Evolutionary conservation across 331 rosid species (phyloP).

Genomic region (Malus hybrid): DNA sequence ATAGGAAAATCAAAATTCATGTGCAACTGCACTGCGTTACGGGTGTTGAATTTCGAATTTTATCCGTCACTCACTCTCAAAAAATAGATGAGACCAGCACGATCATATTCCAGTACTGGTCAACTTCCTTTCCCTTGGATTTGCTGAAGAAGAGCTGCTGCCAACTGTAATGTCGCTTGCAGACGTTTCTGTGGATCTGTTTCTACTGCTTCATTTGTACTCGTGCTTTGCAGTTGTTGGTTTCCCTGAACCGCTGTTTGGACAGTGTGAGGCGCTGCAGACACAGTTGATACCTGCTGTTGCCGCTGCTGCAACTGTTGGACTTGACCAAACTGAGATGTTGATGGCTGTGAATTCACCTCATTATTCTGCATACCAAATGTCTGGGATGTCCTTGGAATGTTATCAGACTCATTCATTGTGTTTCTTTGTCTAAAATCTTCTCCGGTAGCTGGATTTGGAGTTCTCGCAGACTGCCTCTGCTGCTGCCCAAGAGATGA

Average conservation of each 20-base stretch:
- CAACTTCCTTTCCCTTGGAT: slow-evolving; percentile 81
- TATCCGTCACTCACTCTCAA: background rate
- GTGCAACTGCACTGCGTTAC: background rate
- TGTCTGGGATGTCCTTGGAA: slow-evolving; percentile 42
- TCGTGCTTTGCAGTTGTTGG: slow-evolving; percentile 32
- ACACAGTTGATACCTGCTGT: slow-evolving; percentile 33
- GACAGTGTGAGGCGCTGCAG: slow-evolving; percentile 30
- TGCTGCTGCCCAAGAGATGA: slow-evolving; percentile 71
- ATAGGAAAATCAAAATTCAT: background rate
- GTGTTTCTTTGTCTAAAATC: slow-evolving; percentile 45
- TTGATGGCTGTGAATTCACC: slow-evolving; percentile 34
- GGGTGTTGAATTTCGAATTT: background rate
- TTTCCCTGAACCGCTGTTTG: slow-evolving; percentile 51
- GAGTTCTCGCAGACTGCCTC: slow-evolving; percentile 47
- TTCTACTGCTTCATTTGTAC: slow-evolving; percentile 45
- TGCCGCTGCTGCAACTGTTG: slow-evolving; percentile 43
- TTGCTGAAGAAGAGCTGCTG: slow-evolving; percentile 92
- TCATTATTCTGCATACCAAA: slow-evolving; percentile 35
- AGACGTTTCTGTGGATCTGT: slow-evolving; percentile 82
- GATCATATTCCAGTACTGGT: background rate
- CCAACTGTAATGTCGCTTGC: slow-evolving; percentile 90
- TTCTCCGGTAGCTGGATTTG: slow-evolving; percentile 18
- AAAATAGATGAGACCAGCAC: slow-evolving; percentile 1
- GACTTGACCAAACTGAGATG: slow-evolving; percentile 46
- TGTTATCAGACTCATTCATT: slow-evolving; percentile 29